phyloP scores from a whole-genome alignment of 768 basidiomycete species.

The Kwoniella heveanensis region DNA sequence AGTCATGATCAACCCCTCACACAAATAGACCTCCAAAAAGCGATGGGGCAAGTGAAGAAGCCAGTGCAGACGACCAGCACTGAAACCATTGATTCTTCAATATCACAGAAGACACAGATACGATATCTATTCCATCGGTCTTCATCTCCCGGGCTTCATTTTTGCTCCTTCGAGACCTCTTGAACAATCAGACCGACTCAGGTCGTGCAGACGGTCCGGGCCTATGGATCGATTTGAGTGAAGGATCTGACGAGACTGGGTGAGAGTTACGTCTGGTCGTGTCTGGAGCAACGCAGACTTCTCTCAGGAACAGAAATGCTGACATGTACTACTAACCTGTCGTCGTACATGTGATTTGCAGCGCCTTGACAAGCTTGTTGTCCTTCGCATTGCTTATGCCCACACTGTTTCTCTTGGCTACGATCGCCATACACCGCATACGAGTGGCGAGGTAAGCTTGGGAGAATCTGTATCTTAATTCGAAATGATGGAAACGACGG shows the following conservation, averaged over 20 bases:
- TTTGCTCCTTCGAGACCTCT: constrained; percentile 67
- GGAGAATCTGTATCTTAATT: too few relatives aligned
- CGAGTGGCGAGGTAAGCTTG: constrained; percentile 58
- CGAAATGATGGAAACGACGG: too few relatives aligned
- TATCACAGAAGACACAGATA: constrained; percentile 70
- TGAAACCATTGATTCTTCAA: background rate
- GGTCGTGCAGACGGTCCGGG: constrained; percentile 27
- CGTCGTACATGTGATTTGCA: too few relatives aligned
- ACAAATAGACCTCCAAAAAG: too few relatives aligned
- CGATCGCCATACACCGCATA: constrained; percentile 83
- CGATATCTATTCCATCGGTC: constrained; percentile 79
- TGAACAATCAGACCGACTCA: constrained; percentile 73
- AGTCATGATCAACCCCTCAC: constrained; percentile 27
- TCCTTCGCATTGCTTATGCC: constrained; percentile 85
- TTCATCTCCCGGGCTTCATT: constrained; percentile 88
- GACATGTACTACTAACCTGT: too few relatives aligned
- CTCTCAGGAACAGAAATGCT: too few relatives aligned
- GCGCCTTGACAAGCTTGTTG: constrained; percentile 57
- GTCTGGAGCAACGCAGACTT: too few relatives aligned
- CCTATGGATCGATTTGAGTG: constrained; percentile 52
- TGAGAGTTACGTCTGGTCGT: too few relatives aligned
- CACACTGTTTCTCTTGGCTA: constrained; percentile 82
- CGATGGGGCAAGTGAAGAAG: too few relatives aligned
- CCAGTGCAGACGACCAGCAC: background rate
- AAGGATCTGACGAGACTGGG: constrained; percentile 45